Evolutionary conservation across 176 grass and related monocot species (phyloP), one percentile per base, ranked within the genome.

Genomic region (Triticum turgidum): DNA sequence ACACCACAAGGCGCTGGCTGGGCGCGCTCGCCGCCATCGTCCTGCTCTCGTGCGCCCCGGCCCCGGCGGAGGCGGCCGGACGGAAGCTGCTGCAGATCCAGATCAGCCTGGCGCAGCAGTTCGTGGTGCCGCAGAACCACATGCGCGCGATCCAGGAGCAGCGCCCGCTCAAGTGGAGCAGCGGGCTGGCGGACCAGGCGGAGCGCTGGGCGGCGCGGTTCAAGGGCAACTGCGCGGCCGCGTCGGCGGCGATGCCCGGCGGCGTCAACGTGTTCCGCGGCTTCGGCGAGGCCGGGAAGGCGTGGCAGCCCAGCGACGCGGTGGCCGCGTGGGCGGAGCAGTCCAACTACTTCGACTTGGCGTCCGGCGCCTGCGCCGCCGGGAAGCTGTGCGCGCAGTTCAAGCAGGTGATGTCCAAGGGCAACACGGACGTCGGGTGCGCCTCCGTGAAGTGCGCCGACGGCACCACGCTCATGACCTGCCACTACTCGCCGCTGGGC

Each of bases 241-340:
- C 84, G 7, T 15, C 84, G 22, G 34, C 30, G 1, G 6, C 42
- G 18, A 21, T 59, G 54, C 54, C 54, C 7, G 54, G 51, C 13
- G 85, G 85, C 13, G 38, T 90, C 49, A 94, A 94, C 89, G 88
- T 94, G 30, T 94, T 94, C 82, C 76, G 70, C 25, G 89, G 89
- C 32, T 9, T 5, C 6, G 80, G 85, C 3, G 89, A 83, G 18
- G 5, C 67, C 5, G 85, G 87, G 35, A 2, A 8, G 67, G 37
- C 20, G 4, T 87, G 87, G 87, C 78, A 78, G 73, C 89, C 89
- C 61, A 89, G 81, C 76, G 89, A 94, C 78, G 92, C 89, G 29
- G 89, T 91, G 32, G 39, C 87, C 6, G 85, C 85, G 49, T 94
- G 92, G 87, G 87, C 83, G 7, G 71, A 69, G 82, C 87, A 94